Base-by-base conservation (phyloP, 805 yeast genomes). In the Saccharomycopsis babjevae region DNA sequence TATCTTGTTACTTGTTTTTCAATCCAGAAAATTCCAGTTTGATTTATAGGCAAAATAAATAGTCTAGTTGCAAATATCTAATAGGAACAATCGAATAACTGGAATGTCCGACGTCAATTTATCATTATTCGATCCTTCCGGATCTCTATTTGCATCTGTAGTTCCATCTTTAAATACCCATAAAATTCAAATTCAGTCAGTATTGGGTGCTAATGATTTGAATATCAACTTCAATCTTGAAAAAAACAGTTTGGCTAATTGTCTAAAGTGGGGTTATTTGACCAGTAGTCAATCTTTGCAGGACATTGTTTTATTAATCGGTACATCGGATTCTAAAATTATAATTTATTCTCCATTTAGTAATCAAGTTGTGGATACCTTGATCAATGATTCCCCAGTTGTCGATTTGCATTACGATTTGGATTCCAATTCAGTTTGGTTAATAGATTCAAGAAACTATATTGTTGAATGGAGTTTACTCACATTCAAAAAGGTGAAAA, bases 161-260 rank as follows among this genome's bases (percentile, higher is more conserved):
- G 74, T 82, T 22, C 81, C 83, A 40, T 86, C 89, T 1, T 78
- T 89, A 62, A 93, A 88, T 70, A 76, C 84, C 5, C 93, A 87
- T 68, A 83, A 83, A 65, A 73, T 89, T 43, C 77, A 84, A 61
- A 88, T 87, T 1, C 85, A 84, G 68, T 78, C 86, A 20, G 76
- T 82, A 11, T 77, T 74, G 30, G 54, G 54, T 16, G 42, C 60
- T 32, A 69, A 75, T 5, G 59, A 64, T 5, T 68, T 81, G 36
- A 77, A 79, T 65, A 72, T 77, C 42, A 83, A 82, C 22, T 79
- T 80, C 67, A 75, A 77, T 15, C 73, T 86, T 30, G 85, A 80
- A 50, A 81, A 81, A 68, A 78, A 80, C 36, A 71, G 76, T 43
- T 74, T 76, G 66, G 74, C 82, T 42, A 77, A 81, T n/a, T 73